Evolutionary conservation across 176 grass and related monocot species (phyloP).

Genomic region (bread wheat (Triticum aestivum)): DNA sequence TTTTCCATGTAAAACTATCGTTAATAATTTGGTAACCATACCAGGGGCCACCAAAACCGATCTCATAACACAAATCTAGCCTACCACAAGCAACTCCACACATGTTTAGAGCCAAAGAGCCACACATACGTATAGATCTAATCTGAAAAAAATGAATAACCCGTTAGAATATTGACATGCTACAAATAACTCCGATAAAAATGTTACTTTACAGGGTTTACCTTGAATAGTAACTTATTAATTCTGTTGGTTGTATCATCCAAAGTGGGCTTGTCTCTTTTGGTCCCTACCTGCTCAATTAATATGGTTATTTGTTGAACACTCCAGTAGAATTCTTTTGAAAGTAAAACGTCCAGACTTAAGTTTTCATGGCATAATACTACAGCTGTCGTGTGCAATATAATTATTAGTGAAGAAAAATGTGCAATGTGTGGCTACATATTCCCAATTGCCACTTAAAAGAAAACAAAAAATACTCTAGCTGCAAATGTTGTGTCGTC

Average conservation of each 20-base stretch:
- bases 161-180: constrained; percentile 3
- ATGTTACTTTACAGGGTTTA: constrained; percentile 36
- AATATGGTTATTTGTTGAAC: constrained; percentile 8
- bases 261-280: constrained; percentile 60
- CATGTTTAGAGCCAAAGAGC: constrained; percentile 84
- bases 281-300: constrained; percentile 75
- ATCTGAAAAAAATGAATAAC: constrained; percentile 46
- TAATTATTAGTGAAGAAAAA: neutral
- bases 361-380: neutral
- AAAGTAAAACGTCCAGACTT: neutral
- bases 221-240: constrained; percentile 90
- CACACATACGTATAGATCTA: constrained; percentile 94
- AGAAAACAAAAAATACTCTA: neutral
- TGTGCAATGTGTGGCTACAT: neutral
- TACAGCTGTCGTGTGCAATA: neutral
- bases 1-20: neutral
- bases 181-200: neutral
- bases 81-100: constrained; percentile 93
- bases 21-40: constrained; percentile 24
- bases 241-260: constrained; percentile 86
- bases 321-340: neutral
- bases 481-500: neutral
- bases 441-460: neutral
- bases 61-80: constrained; percentile 96
- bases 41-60: constrained; percentile 97